A percentile compares a stretch with the other conserved stretches of the same genome.
phyloP scores from a whole-genome alignment of 2,329 filamentous ascomycete species.

The Phyllosticta capitalensis region DNA sequence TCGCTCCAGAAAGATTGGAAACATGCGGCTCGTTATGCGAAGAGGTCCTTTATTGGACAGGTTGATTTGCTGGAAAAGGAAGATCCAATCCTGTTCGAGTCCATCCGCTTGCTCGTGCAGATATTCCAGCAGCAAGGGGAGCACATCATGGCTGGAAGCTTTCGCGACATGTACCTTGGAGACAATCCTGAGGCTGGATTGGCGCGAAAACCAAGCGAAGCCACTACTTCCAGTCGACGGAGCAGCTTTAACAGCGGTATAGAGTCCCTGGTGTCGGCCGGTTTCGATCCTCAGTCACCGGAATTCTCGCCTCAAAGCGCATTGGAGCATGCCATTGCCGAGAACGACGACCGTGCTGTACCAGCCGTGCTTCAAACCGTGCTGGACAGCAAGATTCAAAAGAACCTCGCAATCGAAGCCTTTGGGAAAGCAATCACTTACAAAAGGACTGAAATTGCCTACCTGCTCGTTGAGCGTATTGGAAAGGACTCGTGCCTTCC shows the following conservation, averaged over 20 bases:
- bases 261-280: not conserved
- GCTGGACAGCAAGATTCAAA: not conserved
- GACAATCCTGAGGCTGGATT: slow-evolving; percentile 2
- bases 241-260: not conserved
- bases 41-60: slow-evolving; percentile 2
- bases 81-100: slow-evolving; percentile 3
- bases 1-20: slow-evolving; percentile 1
- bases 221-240: not conserved
- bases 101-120: slow-evolving; percentile 1
- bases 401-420: slow-evolving; percentile 1
- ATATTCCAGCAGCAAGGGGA: slow-evolving; percentile 7
- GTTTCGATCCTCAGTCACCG: slow-evolving; percentile 1
- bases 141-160: slow-evolving; percentile 1
- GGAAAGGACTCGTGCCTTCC: slow-evolving; percentile 2
- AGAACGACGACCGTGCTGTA: slow-evolving; percentile 2
- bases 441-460: not conserved
- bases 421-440: slow-evolving; percentile 2
- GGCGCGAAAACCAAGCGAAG: slow-evolving; percentile 1
- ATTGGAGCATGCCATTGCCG: not conserved
- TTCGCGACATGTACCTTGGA: slow-evolving; percentile 6
- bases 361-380: not conserved
- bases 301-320: slow-evolving; percentile 1
- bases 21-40: slow-evolving; percentile 2
- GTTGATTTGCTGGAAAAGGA: not conserved
- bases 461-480: not conserved